Base-by-base conservation (phyloP, 805 yeast species). In the Geotrichum ghanense region DNA sequence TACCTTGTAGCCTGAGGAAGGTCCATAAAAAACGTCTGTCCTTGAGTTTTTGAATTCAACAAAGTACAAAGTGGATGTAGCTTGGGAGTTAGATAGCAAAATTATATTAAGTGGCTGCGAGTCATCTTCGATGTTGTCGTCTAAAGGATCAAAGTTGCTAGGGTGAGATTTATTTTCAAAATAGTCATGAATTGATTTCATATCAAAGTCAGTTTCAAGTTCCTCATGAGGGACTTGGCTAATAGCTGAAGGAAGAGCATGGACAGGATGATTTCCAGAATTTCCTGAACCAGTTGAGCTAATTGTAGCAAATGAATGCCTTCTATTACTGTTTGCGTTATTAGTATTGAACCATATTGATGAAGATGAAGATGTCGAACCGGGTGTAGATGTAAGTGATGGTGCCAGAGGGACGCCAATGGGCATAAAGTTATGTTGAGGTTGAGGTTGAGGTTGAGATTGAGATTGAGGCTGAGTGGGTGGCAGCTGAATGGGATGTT, bases 31-130 rank as follows among this genome's bases (percentile, higher is more conserved):
- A 6, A 85, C 86, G 62, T 87, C 95, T 47, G 81, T 65, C 40
- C 96, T 70, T 6, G 87, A 85, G 23, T 81, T 78, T 61, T 88
- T 87, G 67, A 87, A 87, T 47, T 80, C 79, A 39, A 86, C 83
- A 41, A 82, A 64, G 27, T 78, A 74, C 47, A 84, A 68, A 49
- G 66, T 67, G 45, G 47, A 48, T 48, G 53, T 44, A 5, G 12
- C 16, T 7, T 7, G 27, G 12, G 37, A 31, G 17, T 31, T 31
- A n/a, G 37, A 19, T 6, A 31, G 37, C 16, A 31, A 31, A n/a
- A 31, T 31, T n/a, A 31, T 31, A n/a, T 31, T 31, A n/a, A 19
- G 37, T 7, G 12, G 37, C 16, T 31, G 37, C 12, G 37, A 31
- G 5, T 31, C 37, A 7, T 24, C 37, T 16, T 31, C 37, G 16